These are phyloP conservation scores for Alternaria ethzedia DNA, from an alignment of 2,329 filamentous ascomycete genomes.

Conservation along the genomic window DNA sequence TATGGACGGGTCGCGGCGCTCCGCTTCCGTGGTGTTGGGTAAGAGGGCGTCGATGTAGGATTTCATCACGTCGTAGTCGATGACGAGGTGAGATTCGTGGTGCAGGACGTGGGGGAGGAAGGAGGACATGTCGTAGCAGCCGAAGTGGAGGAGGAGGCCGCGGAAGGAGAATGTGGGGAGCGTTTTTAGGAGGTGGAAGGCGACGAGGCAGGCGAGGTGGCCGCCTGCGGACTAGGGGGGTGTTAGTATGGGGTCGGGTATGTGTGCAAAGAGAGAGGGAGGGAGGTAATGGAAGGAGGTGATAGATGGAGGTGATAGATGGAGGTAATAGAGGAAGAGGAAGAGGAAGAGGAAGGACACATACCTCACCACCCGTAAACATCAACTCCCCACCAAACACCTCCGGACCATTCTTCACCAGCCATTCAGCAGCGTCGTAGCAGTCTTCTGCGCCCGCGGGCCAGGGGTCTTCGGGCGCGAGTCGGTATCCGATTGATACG, in stretches of 20 bases:
- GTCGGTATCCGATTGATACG: constrained; percentile 64
- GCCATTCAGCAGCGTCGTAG: constrained; percentile 62
- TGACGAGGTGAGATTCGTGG: constrained; percentile 51
- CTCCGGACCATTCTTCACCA: constrained; percentile 56
- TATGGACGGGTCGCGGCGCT: constrained; percentile 55
- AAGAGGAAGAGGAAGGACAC: constrained; percentile 16
- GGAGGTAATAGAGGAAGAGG: background rate
- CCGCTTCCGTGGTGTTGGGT: constrained; percentile 50
- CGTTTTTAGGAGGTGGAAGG: constrained; percentile 55
- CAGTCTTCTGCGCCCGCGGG: constrained; percentile 63
- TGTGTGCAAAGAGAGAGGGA: background rate
- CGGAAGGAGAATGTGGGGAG: constrained; percentile 51
- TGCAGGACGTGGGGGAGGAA: constrained; percentile 51
- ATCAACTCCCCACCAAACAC: constrained; percentile 52
- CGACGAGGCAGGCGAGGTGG: constrained; percentile 57
- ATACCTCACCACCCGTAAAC: constrained; percentile 51
- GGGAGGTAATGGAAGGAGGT: background rate
- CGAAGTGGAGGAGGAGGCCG: constrained; percentile 61
- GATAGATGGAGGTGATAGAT: background rate
- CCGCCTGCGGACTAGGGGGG: constrained; percentile 55
- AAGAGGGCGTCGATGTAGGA: constrained; percentile 56
- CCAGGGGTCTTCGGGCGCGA: constrained; percentile 66
- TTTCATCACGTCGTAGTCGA: constrained; percentile 56
- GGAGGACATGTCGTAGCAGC: constrained; percentile 57
- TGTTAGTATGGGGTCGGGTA: background rate